These are phyloP conservation scores for Fusarium avenaceum DNA, from an alignment of 2,329 filamentous ascomycete genomes.

Conservation along the genomic window DNA sequence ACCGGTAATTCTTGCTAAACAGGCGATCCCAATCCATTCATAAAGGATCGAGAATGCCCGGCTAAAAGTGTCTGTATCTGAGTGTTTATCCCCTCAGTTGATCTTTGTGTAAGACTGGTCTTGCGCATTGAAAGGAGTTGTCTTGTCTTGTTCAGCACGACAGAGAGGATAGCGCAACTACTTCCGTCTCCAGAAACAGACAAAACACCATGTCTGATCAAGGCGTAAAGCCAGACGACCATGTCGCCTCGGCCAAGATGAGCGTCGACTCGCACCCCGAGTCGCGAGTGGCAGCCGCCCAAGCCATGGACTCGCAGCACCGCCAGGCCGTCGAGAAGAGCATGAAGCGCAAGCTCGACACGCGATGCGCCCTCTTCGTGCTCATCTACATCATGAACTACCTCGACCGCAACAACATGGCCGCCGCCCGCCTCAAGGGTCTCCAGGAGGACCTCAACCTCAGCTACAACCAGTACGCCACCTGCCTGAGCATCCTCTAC, in stretches of 20 bases:
- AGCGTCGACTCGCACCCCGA: slow-evolving; percentile 37
- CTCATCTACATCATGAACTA: slow-evolving; percentile 84
- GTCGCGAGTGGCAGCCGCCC: slow-evolving; percentile 15
- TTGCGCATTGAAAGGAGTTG: no score
- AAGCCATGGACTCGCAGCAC: slow-evolving; percentile 60
- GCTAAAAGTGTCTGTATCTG: not conserved
- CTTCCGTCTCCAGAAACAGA: not conserved
- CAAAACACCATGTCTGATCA: slow-evolving; percentile 19
- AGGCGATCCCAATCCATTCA: not conserved
- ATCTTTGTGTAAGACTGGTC: slow-evolving; percentile 18
- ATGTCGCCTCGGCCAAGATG: slow-evolving; percentile 35
- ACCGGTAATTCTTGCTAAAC: not conserved
- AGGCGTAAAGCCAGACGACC: slow-evolving; percentile 31
- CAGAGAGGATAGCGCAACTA: no score
- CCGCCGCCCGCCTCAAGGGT: slow-evolving; percentile 74
- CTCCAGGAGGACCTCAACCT: slow-evolving; percentile 72
- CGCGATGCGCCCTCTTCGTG: slow-evolving; percentile 76
- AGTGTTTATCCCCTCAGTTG: not conserved
- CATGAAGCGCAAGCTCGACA: slow-evolving; percentile 78
- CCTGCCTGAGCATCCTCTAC: slow-evolving; percentile 74
- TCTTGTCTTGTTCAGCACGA: no score
- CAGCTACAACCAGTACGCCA: slow-evolving; percentile 71
- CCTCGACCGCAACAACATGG: slow-evolving; percentile 77
- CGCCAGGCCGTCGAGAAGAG: slow-evolving; percentile 71
- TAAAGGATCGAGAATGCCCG: slow-evolving; percentile 15